Conservation (phyloP, 1,139 yeast genomes). For the Groenewaldozyma sp. region DNA sequence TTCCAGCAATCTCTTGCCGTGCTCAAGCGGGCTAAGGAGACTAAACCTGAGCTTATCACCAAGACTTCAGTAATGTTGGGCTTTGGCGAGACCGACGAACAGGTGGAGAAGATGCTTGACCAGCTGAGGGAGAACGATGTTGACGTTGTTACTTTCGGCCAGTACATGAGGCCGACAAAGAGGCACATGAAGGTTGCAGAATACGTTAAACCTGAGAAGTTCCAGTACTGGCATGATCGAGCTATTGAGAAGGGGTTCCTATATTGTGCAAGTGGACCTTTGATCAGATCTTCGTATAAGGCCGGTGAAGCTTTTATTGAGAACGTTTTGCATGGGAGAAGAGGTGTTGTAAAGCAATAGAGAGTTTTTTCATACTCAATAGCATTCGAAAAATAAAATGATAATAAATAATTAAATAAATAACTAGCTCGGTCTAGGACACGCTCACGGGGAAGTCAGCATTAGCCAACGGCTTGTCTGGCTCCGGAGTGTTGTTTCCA, state of each 20-base stretch:
- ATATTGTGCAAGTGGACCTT: slow-evolving; percentile 95
- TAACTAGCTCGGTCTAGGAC: not conserved
- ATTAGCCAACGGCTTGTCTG: not conserved
- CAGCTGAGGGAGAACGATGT: slow-evolving; percentile 71
- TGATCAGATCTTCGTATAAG: slow-evolving; percentile 92
- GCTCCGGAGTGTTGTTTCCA: slow-evolving; percentile 24
- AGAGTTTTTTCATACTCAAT: too few relatives aligned
- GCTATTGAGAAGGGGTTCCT: slow-evolving; percentile 90
- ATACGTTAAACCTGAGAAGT: slow-evolving; percentile 88
- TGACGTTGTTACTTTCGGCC: slow-evolving; percentile 97
- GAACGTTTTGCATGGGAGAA: slow-evolving; percentile 64
- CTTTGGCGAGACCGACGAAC: slow-evolving; percentile 91
- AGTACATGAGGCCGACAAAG: slow-evolving; percentile 98
- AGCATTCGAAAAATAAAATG: not conserved
- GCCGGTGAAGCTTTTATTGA: slow-evolving; percentile 98
- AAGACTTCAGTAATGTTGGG: slow-evolving; percentile 97
- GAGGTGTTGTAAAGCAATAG: slow-evolving; percentile 1
- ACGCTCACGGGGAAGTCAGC: not conserved
- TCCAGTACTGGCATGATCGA: slow-evolving; percentile 82
- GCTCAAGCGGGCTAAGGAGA: slow-evolving; percentile 66
- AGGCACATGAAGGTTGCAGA: slow-evolving; percentile 98
- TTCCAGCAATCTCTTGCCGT: slow-evolving; percentile 81
- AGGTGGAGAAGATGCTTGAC: slow-evolving; percentile 60
- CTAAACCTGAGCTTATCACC: slow-evolving; percentile 69
- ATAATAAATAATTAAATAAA: not conserved